These are phyloP conservation scores for Pichia kluyveri DNA, from an alignment of 805 yeast species.

Conservation along the genomic window DNA sequence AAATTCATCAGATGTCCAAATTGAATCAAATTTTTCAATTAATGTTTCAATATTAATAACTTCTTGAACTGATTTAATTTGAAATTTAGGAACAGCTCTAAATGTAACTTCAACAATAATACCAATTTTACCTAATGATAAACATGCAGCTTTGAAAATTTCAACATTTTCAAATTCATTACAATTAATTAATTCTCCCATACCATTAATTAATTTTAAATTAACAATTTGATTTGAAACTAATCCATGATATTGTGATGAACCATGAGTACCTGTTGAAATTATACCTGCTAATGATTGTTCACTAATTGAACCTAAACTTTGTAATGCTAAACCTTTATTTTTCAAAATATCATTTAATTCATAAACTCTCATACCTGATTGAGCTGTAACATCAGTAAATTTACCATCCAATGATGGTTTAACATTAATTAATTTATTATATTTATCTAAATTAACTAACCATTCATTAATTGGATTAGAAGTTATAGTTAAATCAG, in stretches of 20 bases:
- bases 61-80: slow-evolving; percentile 72
- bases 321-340: slow-evolving; percentile 74
- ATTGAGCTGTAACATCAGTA: slow-evolving; percentile 91
- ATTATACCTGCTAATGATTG: slow-evolving; percentile 94
- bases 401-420: slow-evolving; percentile 50
- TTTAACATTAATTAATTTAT: slow-evolving; percentile 36
- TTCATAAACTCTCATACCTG: slow-evolving; percentile 75
- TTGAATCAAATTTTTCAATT: slow-evolving; percentile 59
- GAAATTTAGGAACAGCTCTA: slow-evolving; percentile 77
- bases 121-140: slow-evolving; percentile 89
- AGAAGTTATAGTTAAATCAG: slow-evolving; percentile 74
- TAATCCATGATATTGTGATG: slow-evolving; percentile 86
- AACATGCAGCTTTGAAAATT: slow-evolving; percentile 70
- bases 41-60: slow-evolving; percentile 70
- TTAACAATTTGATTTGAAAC: slow-evolving; percentile 82
- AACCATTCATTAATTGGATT: slow-evolving; percentile 60
- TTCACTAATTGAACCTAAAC: slow-evolving; percentile 86
- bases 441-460: slow-evolving; percentile 71
- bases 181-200: slow-evolving; percentile 63
- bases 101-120: slow-evolving; percentile 78
- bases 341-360: slow-evolving; percentile 57
- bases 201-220: slow-evolving; percentile 63
- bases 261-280: slow-evolving; percentile 95
- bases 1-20: slow-evolving; percentile 88
- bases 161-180: slow-evolving; percentile 55